Base-by-base conservation (phyloP, 116 monocot genomes). In the Iris pallida region DNA sequence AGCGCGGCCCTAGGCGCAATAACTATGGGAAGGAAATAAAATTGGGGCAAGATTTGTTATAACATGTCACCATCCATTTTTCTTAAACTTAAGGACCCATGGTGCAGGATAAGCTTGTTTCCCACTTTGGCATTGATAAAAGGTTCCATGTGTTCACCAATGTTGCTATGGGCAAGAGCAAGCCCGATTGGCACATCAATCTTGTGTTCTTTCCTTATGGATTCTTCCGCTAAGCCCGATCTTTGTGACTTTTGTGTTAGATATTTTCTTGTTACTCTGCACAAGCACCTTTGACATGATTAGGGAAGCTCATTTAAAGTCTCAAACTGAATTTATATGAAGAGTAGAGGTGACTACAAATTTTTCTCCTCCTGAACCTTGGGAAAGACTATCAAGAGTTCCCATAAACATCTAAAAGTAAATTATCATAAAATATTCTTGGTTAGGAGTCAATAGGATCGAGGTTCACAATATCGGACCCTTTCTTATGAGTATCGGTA, bases 181-280 rank as follows among this genome's bases (percentile, higher is more conserved):
- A 92, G 89, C 17, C 77, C 89, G 84, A 80, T 89, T 55, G 89
- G 84, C 66, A 93, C 63, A 59, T 89, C 86, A 16, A 69, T 20
- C 7, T 45, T 69, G 12, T 74, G 74, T 53, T 54, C 74, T 48
- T 61, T 30, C 15, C 14, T 70, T 68, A 20, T 61, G 61, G 2
- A 70, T 66, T 63, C 71, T 72, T 13, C 57, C 64, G 42, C 68
- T 30, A 61, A 73, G 53, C 68, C 71, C 56, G 30, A 47, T 69
- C n/a, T 73, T 53, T 60, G 64, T 70, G 43, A 55, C 67, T 3
- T 73, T 60, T 59, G 64, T 40, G 16, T 52, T 60, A 7, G 66
- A 41, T 20, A 53, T 70, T 44, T 42, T 66, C 14, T 66, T 86
- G 64, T 64, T 66, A 59, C 73, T 59, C 75, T 86, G 79, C 53